phyloP scores from a whole-genome alignment of 768 basidiomycete species.

The Rossbeevera mucosa region DNA sequence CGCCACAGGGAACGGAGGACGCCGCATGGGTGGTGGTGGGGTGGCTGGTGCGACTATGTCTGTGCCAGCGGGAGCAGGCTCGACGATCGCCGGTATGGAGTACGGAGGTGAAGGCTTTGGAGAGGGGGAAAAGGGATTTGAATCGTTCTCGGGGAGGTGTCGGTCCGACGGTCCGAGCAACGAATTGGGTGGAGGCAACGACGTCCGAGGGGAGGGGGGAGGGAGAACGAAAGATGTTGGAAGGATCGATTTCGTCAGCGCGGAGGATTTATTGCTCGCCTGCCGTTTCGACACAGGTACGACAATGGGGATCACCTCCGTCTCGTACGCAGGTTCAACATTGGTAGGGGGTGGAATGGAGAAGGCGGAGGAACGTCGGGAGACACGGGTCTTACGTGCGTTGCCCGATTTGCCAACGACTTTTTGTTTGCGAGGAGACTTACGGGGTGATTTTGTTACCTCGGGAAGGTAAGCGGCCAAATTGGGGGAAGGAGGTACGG shows the following conservation, averaged over 20 bases:
- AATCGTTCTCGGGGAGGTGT: conserved; percentile 15
- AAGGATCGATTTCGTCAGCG: conserved; percentile 45
- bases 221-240: conserved; percentile 74
- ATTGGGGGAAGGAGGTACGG: conserved; percentile 13
- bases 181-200: conserved; percentile 44
- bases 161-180: conserved; percentile 27
- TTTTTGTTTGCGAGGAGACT: conserved; percentile 43
- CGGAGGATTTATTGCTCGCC: conserved; percentile 14
- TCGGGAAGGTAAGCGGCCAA: conserved; percentile 24
- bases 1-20: conserved; percentile 58
- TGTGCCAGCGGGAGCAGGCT: conserved; percentile 13
- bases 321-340: conserved; percentile 46
- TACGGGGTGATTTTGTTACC: conserved; percentile 40
- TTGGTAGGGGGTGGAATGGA: conserved; percentile 33
- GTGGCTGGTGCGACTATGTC: neutral
- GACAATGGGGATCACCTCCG: conserved; percentile 41
- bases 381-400: conserved; percentile 41
- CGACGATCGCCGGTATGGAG: conserved; percentile 18
- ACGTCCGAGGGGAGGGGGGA: conserved; percentile 68
- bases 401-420: conserved; percentile 44
- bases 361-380: conserved; percentile 43
- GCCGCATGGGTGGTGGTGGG: conserved; percentile 10
- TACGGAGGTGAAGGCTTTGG: conserved; percentile 6
- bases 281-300: conserved; percentile 28
- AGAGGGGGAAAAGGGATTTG: neutral